Percentiles rank a stretch among this genome's conserved stretches.
Evolutionary conservation across 805 yeast species (phyloP).

Genomic region (Huiozyma sinensis): DNA sequence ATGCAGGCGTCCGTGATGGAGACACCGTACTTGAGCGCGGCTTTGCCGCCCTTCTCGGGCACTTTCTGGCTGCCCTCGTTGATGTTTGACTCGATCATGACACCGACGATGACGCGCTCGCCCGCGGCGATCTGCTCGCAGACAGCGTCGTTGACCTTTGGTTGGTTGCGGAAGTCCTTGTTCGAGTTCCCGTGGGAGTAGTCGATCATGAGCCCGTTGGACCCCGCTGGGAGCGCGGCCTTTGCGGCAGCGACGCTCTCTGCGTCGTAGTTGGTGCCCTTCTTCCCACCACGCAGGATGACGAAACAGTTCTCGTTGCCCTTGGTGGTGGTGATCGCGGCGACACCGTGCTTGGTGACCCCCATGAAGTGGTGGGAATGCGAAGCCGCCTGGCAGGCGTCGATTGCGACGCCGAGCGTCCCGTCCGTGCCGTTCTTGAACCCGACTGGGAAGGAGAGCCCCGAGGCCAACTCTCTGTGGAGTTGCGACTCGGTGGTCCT

Average conservation of each 20-base stretch:
- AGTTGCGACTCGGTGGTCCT: constrained; percentile 97
- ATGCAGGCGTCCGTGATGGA: constrained; percentile 97
- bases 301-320: constrained; percentile 94
- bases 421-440: constrained; percentile 99
- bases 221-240: constrained; percentile 38
- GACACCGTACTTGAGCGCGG: constrained; percentile 77
- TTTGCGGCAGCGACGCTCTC: constrained; percentile 68
- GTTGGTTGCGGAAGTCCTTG: constrained; percentile 92
- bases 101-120: constrained; percentile 73
- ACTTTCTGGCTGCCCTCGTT: constrained; percentile 85
- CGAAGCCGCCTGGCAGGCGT: constrained; percentile 87
- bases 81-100: constrained; percentile 91
- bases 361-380: constrained; percentile 93
- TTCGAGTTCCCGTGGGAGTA: constrained; percentile 96
- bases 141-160: constrained; percentile 74
- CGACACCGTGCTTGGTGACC: constrained; percentile 93
- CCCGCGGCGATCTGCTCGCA: constrained; percentile 77
- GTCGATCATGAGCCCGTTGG: constrained; percentile 73
- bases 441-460: constrained; percentile 96
- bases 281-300: constrained; percentile 91
- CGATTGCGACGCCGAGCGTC: constrained; percentile 81
- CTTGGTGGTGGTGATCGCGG: constrained; percentile 90
- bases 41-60: constrained; percentile 48
- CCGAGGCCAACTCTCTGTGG: constrained; percentile 95
- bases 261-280: constrained; percentile 86